These are phyloP conservation scores for Barnettozyma vustinii DNA, from an alignment of 805 yeast species.

Conservation along the genomic window DNA sequence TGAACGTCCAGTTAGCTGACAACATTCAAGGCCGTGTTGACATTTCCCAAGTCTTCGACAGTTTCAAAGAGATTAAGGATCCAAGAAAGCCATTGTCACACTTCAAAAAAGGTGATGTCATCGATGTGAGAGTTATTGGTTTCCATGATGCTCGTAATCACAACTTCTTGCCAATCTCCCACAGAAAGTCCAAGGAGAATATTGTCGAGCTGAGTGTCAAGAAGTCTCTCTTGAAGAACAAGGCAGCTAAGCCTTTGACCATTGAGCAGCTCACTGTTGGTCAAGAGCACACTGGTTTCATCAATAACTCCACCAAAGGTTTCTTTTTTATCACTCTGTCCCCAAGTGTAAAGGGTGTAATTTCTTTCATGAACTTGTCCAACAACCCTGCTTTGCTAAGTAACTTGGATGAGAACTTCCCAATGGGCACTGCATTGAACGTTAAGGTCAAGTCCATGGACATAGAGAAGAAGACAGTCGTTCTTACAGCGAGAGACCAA, in stretches of 20 bases:
- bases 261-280: conserved; percentile 45
- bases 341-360: conserved; percentile 61
- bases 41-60: conserved; percentile 60
- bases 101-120: conserved; percentile 51
- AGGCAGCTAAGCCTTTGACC: conserved; percentile 27
- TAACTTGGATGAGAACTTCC: conserved; percentile 51
- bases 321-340: conserved; percentile 64
- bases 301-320: conserved; percentile 59
- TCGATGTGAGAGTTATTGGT: conserved; percentile 70
- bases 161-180: conserved; percentile 60
- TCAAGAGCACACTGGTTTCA: conserved; percentile 48
- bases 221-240: conserved; percentile 33
- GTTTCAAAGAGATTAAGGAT: conserved; percentile 49
- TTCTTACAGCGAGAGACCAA: conserved; percentile 45
- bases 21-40: conserved; percentile 78
- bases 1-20: conserved; percentile 72
- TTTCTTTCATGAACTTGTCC: conserved; percentile 59
- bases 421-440: conserved; percentile 66
- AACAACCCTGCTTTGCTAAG: conserved; percentile 44
- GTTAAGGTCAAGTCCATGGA: conserved; percentile 53
- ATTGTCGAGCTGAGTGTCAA: conserved; percentile 62
- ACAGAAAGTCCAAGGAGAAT: conserved; percentile 46
- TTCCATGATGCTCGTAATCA: conserved; percentile 67
- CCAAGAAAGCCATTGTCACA: conserved; percentile 49
- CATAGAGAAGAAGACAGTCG: conserved; percentile 43